Evolutionary conservation across 805 yeast species (phyloP).

Genomic region (Myxozyma nipponensis): DNA sequence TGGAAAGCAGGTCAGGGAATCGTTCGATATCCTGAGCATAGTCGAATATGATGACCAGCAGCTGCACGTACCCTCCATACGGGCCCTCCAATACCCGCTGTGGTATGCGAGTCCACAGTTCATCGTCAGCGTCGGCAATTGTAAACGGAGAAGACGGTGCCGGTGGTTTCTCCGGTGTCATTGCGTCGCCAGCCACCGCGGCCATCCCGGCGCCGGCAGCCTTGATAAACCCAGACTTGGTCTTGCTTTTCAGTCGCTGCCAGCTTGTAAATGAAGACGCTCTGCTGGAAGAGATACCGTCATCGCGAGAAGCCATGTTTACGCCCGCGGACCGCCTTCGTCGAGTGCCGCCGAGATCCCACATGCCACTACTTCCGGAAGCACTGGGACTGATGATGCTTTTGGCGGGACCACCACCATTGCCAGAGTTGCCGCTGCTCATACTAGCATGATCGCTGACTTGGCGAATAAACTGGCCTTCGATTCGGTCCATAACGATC

Average conservation of each 20-base stretch:
- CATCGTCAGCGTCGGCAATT: neutral
- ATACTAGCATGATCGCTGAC: no score
- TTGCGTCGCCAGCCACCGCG: neutral
- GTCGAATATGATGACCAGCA: constrained; percentile 8
- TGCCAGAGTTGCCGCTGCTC: neutral
- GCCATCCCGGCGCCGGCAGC: neutral
- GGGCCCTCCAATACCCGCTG: constrained; percentile 11
- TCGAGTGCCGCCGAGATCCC: neutral
- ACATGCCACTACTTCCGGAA: neutral
- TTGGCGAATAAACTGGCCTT: constrained; percentile 1
- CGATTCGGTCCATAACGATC: constrained; percentile 4
- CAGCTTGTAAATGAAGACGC: no score
- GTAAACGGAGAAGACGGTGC: neutral
- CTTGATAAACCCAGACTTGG: neutral
- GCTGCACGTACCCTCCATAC: constrained; percentile 5
- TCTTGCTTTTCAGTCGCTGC: neutral
- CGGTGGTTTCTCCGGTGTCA: no score
- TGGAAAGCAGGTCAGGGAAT: no score
- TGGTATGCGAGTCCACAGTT: neutral
- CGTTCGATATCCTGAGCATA: constrained; percentile 2
- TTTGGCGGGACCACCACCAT: neutral
- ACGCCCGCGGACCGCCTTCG: neutral
- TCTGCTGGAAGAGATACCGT: neutral
- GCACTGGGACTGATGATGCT: neutral
- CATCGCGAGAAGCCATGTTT: neutral